Conservation (phyloP, 305 asterid genomes). For the Andrographis paniculata region DNA sequence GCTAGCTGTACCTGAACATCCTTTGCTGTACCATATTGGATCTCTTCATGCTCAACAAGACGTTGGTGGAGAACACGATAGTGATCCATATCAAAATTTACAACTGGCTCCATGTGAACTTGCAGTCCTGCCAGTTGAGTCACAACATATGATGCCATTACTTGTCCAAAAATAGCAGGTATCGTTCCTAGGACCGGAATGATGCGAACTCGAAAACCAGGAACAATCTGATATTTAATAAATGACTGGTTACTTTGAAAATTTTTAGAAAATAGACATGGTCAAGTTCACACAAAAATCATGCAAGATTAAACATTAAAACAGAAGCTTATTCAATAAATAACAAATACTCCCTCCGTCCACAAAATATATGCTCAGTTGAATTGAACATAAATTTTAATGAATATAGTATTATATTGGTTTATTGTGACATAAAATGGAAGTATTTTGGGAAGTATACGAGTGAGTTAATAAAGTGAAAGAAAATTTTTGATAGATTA, state of each 20-base stretch:
- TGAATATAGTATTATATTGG: too few relatives aligned
- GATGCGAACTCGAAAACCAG: slow-evolving; percentile 94
- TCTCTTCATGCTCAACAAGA: slow-evolving; percentile 89
- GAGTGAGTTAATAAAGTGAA: too few relatives aligned
- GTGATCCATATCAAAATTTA: slow-evolving; percentile 76
- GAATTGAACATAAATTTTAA: too few relatives aligned
- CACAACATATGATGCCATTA: slow-evolving; percentile 87
- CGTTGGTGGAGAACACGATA: slow-evolving; percentile 82
- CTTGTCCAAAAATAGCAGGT: slow-evolving; percentile 96
- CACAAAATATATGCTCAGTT: too few relatives aligned
- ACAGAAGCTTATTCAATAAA: not conserved
- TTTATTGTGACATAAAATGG: too few relatives aligned
- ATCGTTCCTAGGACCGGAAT: slow-evolving; percentile 95
- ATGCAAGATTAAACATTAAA: slow-evolving; percentile 5
- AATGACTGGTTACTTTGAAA: slow-evolving; percentile 11
- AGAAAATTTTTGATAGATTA: too few relatives aligned
- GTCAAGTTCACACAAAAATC: not conserved
- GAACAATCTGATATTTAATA: slow-evolving; percentile 63
- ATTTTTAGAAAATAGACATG: slow-evolving; percentile 6
- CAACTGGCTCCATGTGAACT: slow-evolving; percentile 84
- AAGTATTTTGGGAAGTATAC: too few relatives aligned
- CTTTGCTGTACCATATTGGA: slow-evolving; percentile 63
- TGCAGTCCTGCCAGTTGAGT: slow-evolving; percentile 74
- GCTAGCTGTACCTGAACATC: slow-evolving; percentile 82
- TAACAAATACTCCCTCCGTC: too few relatives aligned